Percentiles rank a stretch among this genome's conserved stretches.
Conservation (phyloP, 2,329 filamentous ascomycete genomes). For the Dendryphion nanum region DNA sequence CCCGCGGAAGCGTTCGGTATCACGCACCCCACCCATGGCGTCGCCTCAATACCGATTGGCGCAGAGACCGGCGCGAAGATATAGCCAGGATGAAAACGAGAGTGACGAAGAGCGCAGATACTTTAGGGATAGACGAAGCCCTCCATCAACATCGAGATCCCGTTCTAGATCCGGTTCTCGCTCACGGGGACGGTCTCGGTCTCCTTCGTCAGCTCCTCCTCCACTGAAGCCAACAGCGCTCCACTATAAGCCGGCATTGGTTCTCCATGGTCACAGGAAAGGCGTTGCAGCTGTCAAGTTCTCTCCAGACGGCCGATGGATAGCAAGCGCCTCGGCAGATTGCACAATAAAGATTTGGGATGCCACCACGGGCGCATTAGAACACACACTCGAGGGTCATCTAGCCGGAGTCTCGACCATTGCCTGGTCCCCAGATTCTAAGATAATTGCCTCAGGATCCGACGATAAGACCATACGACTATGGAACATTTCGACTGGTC, state of each 20-base stretch:
- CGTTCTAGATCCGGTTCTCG: constrained; percentile 15
- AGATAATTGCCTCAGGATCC: constrained; percentile 82
- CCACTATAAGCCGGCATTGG: constrained; percentile 67
- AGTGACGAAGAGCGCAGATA: constrained; percentile 30
- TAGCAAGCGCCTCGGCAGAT: constrained; percentile 85
- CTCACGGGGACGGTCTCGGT: constrained; percentile 17
- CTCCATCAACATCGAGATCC: constrained; percentile 14
- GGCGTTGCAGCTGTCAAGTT: constrained; percentile 84
- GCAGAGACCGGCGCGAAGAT: constrained; percentile 35
- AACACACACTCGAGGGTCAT: constrained; percentile 90
- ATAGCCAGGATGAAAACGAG: constrained; percentile 27
- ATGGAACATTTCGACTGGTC: constrained; percentile 70
- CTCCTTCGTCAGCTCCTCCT: constrained; percentile 33
- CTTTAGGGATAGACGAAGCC: constrained; percentile 18
- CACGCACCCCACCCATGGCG: constrained; percentile 25
- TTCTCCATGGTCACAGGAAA: constrained; percentile 73
- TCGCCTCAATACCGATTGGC: constrained; percentile 28
- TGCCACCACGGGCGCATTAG: constrained; percentile 70
- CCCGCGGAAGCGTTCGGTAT: constrained; percentile 33
- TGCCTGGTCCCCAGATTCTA: constrained; percentile 90
- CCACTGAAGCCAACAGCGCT: constrained; percentile 56
- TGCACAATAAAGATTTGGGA: constrained; percentile 91
- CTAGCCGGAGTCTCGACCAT: constrained; percentile 89
- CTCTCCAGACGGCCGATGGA: constrained; percentile 84
- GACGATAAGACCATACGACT: constrained; percentile 96